phyloP scores from a whole-genome alignment of 148 eudicot genomes.

The Chenopodium berlandieri region DNA sequence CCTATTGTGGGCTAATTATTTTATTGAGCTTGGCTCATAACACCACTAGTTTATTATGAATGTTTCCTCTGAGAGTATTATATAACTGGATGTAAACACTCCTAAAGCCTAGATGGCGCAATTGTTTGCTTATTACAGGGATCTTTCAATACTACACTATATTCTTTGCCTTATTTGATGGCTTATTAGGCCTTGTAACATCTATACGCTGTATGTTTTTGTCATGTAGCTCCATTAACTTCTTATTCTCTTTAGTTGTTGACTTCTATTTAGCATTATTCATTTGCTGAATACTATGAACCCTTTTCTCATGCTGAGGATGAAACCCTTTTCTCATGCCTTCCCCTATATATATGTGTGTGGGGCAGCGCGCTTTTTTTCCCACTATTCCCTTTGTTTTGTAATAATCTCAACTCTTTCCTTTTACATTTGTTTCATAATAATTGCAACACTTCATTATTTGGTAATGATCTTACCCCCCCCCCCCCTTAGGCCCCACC shows the following conservation, averaged over 20 bases:
- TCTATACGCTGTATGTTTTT: no score
- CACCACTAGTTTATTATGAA: neutral
- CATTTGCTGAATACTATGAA: neutral
- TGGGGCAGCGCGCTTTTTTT: no score
- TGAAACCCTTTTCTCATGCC: neutral
- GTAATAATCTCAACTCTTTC: no score
- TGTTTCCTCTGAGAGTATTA: neutral
- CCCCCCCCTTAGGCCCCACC: no score
- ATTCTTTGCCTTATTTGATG: neutral
- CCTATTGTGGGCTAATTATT: neutral
- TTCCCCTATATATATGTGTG: no score
- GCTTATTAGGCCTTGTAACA: neutral
- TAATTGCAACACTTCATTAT: no score
- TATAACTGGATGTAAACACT: neutral
- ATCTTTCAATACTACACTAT: neutral
- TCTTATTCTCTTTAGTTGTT: neutral
- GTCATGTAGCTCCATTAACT: neutral
- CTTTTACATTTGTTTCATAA: no score
- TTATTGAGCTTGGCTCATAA: neutral
- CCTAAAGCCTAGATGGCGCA: neutral
- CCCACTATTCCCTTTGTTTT: no score
- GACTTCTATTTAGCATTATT: neutral
- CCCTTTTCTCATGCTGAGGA: neutral
- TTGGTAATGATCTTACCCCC: no score
- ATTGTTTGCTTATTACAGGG: neutral